Evolutionary conservation across 129 eudicot genomes (phyloP), one percentile per base, ranked within the genome.

Genomic region (Erigeron canadensis): DNA sequence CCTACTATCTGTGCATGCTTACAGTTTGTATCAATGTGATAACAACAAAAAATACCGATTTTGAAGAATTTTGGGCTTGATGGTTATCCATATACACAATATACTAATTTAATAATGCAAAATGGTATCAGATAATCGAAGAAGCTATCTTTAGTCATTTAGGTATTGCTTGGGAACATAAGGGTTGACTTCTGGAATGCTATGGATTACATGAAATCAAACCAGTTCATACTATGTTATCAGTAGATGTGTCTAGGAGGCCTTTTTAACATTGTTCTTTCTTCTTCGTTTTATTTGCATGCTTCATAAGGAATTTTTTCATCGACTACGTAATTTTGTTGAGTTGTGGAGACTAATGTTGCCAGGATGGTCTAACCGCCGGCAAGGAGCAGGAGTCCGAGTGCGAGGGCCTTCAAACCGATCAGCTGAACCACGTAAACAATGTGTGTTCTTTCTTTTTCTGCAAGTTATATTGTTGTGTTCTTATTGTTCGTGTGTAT

Each of bases 301-400:
- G 48, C 12, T 18, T 10, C 37, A 19, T 11, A 16, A 10, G 55
- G 2, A 16, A 40, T 18, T 18, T 18, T 43, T 43, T 42, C 39
- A 65, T 65, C 10, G 13, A 63, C 69, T 39, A 2, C 51, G 8
- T 57, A 57, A 10, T 13, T 58, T 58, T 58, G 41, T 53, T 58
- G 41, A 58, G 63, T 57, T 57, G 1, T 22, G 15, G 16, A 57
- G 63, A 57, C 39, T 19, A 6, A 57, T 57, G 63, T 57, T 57
- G 63, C n/a, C 63, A 57, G 63, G 39, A 57, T 57, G 63, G 63
- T 21, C 21, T 38, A 56, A 56, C 63, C 63, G n/a, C 21, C 63
- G 21, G 37, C 39, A 0, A 0, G 16, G 15, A 57, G 8, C 2
- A 13, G 63, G 63, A 18, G 63, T 57, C 63, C 39, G 13, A 19